Evolutionary conservation across 768 basidiomycete species (phyloP).

Genomic region (Xerocomellus dryophilus): DNA sequence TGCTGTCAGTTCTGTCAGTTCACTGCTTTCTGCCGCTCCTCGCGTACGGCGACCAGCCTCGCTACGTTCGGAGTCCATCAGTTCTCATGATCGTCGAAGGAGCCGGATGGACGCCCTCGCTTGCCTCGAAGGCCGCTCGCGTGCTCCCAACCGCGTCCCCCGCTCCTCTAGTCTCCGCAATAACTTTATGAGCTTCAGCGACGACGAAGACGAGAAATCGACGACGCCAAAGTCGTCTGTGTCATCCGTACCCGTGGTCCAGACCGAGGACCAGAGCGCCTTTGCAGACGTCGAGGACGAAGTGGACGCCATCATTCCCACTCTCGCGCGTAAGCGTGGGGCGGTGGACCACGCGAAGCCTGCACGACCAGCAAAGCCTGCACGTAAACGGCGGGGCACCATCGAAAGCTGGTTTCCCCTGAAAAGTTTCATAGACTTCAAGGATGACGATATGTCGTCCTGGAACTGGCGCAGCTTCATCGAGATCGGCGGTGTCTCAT

Average conservation of each 20-base stretch:
- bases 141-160: slow-evolving; percentile 20
- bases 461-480: slow-evolving; percentile 66
- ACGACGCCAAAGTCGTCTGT: not conserved
- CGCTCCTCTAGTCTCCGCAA: slow-evolving; percentile 21
- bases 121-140: slow-evolving; percentile 54
- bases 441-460: slow-evolving; percentile 43
- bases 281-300: slow-evolving; percentile 35
- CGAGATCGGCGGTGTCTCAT: slow-evolving; percentile 44
- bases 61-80: slow-evolving; percentile 37
- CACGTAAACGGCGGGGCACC: slow-evolving; percentile 40
- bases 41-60: slow-evolving; percentile 16
- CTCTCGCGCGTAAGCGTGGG: slow-evolving; percentile 8
- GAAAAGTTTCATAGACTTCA: slow-evolving; percentile 64
- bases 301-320: slow-evolving; percentile 25
- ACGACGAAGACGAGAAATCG: slow-evolving; percentile 53
- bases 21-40: slow-evolving; percentile 12
- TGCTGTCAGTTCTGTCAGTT: slow-evolving; percentile 20
- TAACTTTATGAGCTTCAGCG: slow-evolving; percentile 69
- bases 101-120: slow-evolving; percentile 64
- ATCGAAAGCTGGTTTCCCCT: slow-evolving; percentile 53
- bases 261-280: slow-evolving; percentile 21
- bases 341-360: slow-evolving; percentile 9
- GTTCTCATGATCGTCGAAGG: slow-evolving; percentile 42
- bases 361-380: slow-evolving; percentile 8
- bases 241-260: slow-evolving; percentile 4